These are phyloP conservation scores for Penicillium concentricum DNA, from an alignment of 2,329 filamentous ascomycete genomes.

Conservation along the genomic window DNA sequence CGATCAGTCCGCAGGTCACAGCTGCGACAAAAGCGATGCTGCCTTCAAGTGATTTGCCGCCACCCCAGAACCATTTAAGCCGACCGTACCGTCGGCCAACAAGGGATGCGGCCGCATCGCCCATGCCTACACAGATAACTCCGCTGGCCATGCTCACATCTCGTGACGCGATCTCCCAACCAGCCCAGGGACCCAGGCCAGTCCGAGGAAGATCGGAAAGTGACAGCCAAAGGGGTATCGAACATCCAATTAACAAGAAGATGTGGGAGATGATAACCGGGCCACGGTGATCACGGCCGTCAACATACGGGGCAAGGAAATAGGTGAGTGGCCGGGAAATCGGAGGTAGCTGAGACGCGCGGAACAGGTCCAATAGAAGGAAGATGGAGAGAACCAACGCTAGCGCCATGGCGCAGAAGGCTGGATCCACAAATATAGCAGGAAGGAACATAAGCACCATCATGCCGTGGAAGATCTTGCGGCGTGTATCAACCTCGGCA, in stretches of 20 bases:
- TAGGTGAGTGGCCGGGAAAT: slow-evolving; percentile 79
- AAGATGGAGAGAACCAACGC: slow-evolving; percentile 78
- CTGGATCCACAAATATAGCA: slow-evolving; percentile 79
- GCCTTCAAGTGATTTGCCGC: slow-evolving; percentile 92
- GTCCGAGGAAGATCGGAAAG: slow-evolving; percentile 66
- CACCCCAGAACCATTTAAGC: slow-evolving; percentile 93
- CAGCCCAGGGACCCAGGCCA: slow-evolving; percentile 57
- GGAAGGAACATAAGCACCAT: slow-evolving; percentile 97
- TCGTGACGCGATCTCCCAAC: slow-evolving; percentile 72
- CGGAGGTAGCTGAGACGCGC: slow-evolving; percentile 87
- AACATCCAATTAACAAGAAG: slow-evolving; percentile 91
- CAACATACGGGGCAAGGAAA: slow-evolving; percentile 91
- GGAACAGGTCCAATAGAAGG: slow-evolving; percentile 80
- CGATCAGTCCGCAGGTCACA: slow-evolving; percentile 71
- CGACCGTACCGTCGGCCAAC: slow-evolving; percentile 83
- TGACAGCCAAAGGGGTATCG: slow-evolving; percentile 88
- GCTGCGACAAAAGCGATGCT: slow-evolving; percentile 75
- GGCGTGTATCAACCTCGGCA: slow-evolving; percentile 89
- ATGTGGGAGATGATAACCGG: slow-evolving; percentile 96
- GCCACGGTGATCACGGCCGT: slow-evolving; percentile 86
- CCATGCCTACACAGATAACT: slow-evolving; percentile 90
- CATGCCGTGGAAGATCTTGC: slow-evolving; percentile 97
- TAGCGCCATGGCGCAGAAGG: slow-evolving; percentile 78
- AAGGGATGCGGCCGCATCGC: slow-evolving; percentile 88
- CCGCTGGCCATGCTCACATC: slow-evolving; percentile 90